These are phyloP conservation scores for Schizonepeta tenuifolia DNA, from an alignment of 257 asterid species.

Conservation along the genomic window DNA sequence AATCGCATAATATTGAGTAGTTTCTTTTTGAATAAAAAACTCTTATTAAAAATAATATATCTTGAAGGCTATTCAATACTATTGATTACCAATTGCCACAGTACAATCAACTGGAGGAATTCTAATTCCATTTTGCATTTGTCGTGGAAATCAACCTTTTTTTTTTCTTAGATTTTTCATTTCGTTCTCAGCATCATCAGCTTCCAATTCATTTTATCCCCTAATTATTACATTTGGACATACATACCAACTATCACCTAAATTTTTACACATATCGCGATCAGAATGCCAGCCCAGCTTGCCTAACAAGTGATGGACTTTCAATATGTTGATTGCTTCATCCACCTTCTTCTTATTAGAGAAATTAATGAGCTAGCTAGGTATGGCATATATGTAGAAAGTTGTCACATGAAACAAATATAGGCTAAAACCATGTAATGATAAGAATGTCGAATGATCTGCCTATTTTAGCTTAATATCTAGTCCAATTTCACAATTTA, in stretches of 20 bases:
- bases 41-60: too few species aligned
- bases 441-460: not conserved
- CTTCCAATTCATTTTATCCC: too few species aligned
- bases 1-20: too few species aligned
- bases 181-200: not conserved
- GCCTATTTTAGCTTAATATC: not conserved
- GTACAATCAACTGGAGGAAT: too few species aligned
- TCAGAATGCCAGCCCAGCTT: not conserved
- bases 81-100: too few species aligned
- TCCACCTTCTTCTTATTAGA: too few species aligned
- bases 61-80: too few species aligned
- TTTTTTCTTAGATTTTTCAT: not conserved
- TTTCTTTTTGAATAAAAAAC: too few species aligned
- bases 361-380: not conserved
- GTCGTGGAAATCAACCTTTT: too few species aligned
- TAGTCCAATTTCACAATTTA: conserved; percentile 1
- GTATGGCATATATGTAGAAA: not conserved
- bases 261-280: not conserved
- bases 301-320: not conserved
- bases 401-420: not conserved
- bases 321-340: not conserved
- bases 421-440: conserved; percentile 11
- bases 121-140: too few species aligned
- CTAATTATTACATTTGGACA: too few species aligned
- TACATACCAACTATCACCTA: not conserved